Evolutionary conservation across 2,329 filamentous ascomycete species (phyloP), one percentile per base, ranked within the genome.

Genomic region (Chaetomiaceae sp.): DNA sequence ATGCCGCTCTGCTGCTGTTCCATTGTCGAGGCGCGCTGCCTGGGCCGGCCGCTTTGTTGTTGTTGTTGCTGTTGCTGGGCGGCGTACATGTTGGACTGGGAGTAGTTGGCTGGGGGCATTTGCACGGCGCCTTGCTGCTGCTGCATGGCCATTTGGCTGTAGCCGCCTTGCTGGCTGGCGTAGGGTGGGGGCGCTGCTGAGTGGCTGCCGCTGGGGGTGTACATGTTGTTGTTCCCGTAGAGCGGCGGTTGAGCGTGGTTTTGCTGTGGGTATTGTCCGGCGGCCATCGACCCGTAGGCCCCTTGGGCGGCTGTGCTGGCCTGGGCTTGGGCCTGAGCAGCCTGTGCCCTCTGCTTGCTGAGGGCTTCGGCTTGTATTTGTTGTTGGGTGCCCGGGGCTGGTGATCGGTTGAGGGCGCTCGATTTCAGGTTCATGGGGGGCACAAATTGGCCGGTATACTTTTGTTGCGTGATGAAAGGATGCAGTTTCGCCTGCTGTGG

Each of bases 391-490:
- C 91, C 92, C 5, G 91, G 92, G 5, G 92, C 90, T 13, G 91
- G 89, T 17, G 92, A 95, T 63, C 93, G 82, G 66, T 88, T 91
- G 48, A 88, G 76, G 2, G 88, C 87, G 62, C 87, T 89, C 17
- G 89, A 83, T 68, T 96, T 96, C 53, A 97, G 74, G 64, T 95
- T 96, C 90, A 96, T 96, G 2, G 92, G 92, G 8, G 93, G 93
- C 42, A 97, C 88, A 65, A 99, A 99, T 3, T 91, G 90, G 0
- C 90, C 91, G 0, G 91, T 96, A 66, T 86, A 99, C 73, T 97
- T 99, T 65, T 95, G 87, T 66, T 99, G 93, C 0, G 93, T 99
- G 65, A 99, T 99, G 69, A 99, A 99, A 0, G 93, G 93, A 66
- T 99, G 93, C 53, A 96, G 74, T 66, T 96, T 96, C 30, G 93